A percentile compares a stretch with the other conserved stretches of the same genome.
phyloP scores from a whole-genome alignment of 306 rosid genomes.

The Castanea mollissima region DNA sequence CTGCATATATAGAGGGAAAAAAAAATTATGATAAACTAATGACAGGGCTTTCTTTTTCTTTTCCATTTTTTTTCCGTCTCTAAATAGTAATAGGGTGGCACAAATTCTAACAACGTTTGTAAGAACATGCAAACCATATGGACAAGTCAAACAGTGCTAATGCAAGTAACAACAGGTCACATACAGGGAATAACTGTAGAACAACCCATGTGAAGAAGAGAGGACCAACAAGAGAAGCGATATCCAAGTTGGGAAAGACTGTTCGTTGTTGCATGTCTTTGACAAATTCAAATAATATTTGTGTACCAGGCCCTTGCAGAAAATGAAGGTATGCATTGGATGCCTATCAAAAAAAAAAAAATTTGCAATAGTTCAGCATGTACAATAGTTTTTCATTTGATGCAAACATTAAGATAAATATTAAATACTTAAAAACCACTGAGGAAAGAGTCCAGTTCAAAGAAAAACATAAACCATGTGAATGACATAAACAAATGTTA shows the following conservation, averaged over 20 bases:
- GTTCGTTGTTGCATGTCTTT: conserved; percentile 85
- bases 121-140: neutral
- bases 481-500: too few species aligned
- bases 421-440: too few species aligned
- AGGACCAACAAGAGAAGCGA: conserved; percentile 72
- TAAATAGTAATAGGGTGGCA: neutral
- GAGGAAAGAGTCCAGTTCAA: too few species aligned
- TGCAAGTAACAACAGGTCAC: neutral
- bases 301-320: conserved; percentile 56
- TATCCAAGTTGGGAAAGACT: conserved; percentile 51
- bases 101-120: neutral
- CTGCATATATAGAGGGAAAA: neutral
- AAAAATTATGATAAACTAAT: neutral
- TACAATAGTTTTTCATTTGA: too few species aligned
- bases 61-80: too few species aligned
- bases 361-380: too few species aligned
- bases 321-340: conserved; percentile 80
- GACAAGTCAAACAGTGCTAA: neutral
- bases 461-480: too few species aligned
- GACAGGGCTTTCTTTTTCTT: neutral
- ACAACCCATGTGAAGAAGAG: conserved; percentile 93
- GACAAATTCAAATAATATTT: conserved; percentile 70
- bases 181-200: conserved; percentile 80
- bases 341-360: too few species aligned
- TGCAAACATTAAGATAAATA: too few species aligned